A percentile compares a stretch with the other conserved stretches of the same genome.
phyloP scores from a whole-genome alignment of 1,284 basidiomycete species.

The Puccinia horiana region DNA sequence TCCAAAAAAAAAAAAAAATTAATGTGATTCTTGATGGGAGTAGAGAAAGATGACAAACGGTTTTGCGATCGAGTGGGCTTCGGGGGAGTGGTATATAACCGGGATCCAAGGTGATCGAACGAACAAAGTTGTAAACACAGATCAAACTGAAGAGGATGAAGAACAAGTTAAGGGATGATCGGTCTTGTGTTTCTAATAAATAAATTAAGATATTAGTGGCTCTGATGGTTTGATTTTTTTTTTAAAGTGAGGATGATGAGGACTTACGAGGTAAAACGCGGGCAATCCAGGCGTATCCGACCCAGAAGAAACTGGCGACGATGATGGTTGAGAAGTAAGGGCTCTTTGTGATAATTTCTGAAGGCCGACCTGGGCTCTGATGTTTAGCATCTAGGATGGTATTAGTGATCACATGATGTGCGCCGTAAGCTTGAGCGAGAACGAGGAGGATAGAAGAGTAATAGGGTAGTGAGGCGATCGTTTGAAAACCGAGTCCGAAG shows the following conservation, averaged over 20 bases:
- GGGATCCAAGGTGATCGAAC: slow-evolving; percentile 81
- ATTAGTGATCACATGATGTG: slow-evolving; percentile 87
- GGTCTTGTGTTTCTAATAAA: slow-evolving; percentile 72
- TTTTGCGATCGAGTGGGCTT: slow-evolving; percentile 75
- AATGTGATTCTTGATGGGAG: background rate
- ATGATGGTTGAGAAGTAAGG: slow-evolving; percentile 94
- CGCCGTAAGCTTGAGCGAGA: slow-evolving; percentile 79
- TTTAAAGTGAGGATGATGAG: no score
- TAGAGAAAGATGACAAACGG: slow-evolving; percentile 62
- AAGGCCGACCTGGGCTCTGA: slow-evolving; percentile 54
- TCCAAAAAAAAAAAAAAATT: background rate
- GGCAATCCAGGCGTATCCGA: slow-evolving; percentile 77
- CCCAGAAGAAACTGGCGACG: slow-evolving; percentile 79
- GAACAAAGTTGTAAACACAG: slow-evolving; percentile 86
- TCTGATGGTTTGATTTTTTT: no score
- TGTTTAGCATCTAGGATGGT: slow-evolving; percentile 71
- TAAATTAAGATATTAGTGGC: no score
- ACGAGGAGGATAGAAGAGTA: slow-evolving; percentile 82
- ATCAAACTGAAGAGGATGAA: slow-evolving; percentile 73
- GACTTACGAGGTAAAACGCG: slow-evolving; percentile 69
- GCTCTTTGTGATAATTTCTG: slow-evolving; percentile 59
- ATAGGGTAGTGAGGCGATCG: slow-evolving; percentile 79
- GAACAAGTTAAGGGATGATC: slow-evolving; percentile 72
- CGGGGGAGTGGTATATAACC: slow-evolving; percentile 80
- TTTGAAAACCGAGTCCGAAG: slow-evolving; percentile 79